Evolutionary conservation across 768 basidiomycete genomes (phyloP).

Genomic region (Lyophyllum atratum): DNA sequence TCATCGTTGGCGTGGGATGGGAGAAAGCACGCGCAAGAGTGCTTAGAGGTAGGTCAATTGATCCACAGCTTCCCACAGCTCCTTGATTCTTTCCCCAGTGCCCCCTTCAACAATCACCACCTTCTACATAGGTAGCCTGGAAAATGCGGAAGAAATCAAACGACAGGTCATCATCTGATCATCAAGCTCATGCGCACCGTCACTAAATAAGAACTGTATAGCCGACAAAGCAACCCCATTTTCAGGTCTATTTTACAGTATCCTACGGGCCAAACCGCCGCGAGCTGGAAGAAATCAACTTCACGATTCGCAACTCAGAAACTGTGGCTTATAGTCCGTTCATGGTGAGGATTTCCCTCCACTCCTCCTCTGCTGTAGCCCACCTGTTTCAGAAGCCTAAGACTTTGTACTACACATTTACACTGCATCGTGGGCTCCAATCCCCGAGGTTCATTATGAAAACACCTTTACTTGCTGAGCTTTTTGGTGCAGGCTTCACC

Average conservation of each 20-base stretch:
- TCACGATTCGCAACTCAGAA: slow-evolving; percentile 53
- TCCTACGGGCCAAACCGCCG: slow-evolving; percentile 74
- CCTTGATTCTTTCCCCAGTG: slow-evolving; percentile 41
- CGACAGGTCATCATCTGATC: slow-evolving; percentile 31
- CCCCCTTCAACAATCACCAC: slow-evolving; percentile 72
- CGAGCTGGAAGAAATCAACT: slow-evolving; percentile 74
- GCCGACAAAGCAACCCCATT: slow-evolving; percentile 54
- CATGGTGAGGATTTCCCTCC: slow-evolving; percentile 19
- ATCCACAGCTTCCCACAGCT: neutral
- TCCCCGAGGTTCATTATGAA: slow-evolving; percentile 60
- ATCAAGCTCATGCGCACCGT: neutral
- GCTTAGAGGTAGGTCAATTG: slow-evolving; percentile 57
- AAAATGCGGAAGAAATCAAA: slow-evolving; percentile 45
- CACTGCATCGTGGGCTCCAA: slow-evolving; percentile 45
- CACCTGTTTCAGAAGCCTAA: slow-evolving; percentile 14
- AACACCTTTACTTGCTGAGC: slow-evolving; percentile 66
- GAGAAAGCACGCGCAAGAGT: slow-evolving; percentile 77
- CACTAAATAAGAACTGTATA: slow-evolving; percentile 18
- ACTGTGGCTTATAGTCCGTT: slow-evolving; percentile 30
- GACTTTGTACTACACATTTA: slow-evolving; percentile 56
- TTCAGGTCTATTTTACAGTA: slow-evolving; percentile 72
- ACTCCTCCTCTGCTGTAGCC: slow-evolving; percentile 17
- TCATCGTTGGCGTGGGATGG: slow-evolving; percentile 78
- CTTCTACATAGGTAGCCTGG: slow-evolving; percentile 74
- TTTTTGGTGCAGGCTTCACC: slow-evolving; percentile 84